Base-by-base conservation (phyloP, 139 green algal species). In the Pseudopediastrum boryanum region DNA sequence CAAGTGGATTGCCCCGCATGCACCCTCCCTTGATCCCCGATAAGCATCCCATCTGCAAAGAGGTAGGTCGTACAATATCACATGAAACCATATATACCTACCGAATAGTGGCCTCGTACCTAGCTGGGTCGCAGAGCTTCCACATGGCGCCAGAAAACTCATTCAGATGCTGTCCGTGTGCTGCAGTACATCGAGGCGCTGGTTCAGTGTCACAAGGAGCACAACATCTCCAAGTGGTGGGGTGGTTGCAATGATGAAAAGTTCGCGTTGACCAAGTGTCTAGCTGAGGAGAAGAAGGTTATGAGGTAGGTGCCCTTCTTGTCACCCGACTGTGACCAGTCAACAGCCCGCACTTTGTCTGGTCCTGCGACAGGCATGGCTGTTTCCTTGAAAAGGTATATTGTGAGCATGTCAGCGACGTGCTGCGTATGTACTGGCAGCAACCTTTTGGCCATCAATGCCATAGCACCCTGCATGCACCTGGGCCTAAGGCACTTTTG, bases 241-340 rank as follows among this genome's bases (percentile, higher is more conserved):
- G 92, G 92, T 27, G 86, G 80, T 2, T 97, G 92, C 87, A 95
- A 93, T 62, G 78, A 94, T 0, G 62, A 82, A 19, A 93, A 93
- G 23, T 85, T 78, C 27, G 89, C 81, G 0, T 81, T 96, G 38
- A 89, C 89, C 42, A 69, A 66, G 25, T 97, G 93, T 76, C 81
- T 97, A 0, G 69, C 75, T 10, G 42, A 87, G 66, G 93, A 98
- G 65, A 98, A 98, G 84, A 84, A 83, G 62, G 56, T 87, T 13
- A 90, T 93, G 42, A 70, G 81, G 87, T 90, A 59, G 25, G 73
- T n/a, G n/a, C n/a, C n/a, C n/a, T n/a, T n/a, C n/a, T n/a, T n/a
- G n/a, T n/a, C n/a, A n/a, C n/a, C n/a, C n/a, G n/a, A n/a, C 35
- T 42, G 36, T 35, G 65, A 25, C 38, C 33, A 1, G 36, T 19